Conservation (phyloP, 129 eudicot genomes). For the Helianthus tuberosus region DNA sequence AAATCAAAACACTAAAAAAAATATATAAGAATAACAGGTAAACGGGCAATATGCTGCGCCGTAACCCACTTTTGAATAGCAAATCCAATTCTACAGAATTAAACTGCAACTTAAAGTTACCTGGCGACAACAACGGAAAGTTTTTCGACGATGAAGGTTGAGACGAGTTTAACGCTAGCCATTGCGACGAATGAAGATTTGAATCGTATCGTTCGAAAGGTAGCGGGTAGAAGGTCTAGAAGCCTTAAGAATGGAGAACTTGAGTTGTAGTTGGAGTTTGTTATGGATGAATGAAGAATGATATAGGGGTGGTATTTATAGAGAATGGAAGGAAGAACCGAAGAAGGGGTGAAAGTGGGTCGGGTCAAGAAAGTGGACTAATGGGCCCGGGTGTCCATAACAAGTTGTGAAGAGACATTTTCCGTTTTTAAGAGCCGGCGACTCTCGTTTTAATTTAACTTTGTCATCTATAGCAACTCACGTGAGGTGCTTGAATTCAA, state of each 20-base stretch:
- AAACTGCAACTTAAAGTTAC: not conserved
- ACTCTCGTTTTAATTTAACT: not conserved
- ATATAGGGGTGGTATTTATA: not conserved
- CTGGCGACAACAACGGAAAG: not conserved
- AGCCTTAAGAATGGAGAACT: not conserved
- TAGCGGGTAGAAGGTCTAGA: not conserved
- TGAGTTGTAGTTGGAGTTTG: not conserved
- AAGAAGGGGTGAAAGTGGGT: not conserved
- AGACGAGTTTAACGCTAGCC: slow-evolving; percentile 7
- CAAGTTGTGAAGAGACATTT: not conserved
- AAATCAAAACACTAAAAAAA: too few relatives aligned
- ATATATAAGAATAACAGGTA: too few relatives aligned
- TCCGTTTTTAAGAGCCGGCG: not conserved
- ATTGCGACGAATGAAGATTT: not conserved
- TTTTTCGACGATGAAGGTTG: slow-evolving; percentile 9
- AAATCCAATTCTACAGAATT: not conserved
- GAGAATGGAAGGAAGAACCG: not conserved
- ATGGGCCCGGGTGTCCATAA: not conserved
- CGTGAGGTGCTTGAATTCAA: too few relatives aligned
- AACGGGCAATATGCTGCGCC: too few relatives aligned
- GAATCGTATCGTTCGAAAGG: not conserved
- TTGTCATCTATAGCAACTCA: too few relatives aligned
- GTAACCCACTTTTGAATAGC: too few relatives aligned
- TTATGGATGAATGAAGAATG: not conserved
- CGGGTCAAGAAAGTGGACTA: not conserved